A percentile compares a stretch with the other conserved stretches of the same genome.
phyloP scores from a whole-genome alignment of 2,329 filamentous ascomycete species.

The Calonectria montana region DNA sequence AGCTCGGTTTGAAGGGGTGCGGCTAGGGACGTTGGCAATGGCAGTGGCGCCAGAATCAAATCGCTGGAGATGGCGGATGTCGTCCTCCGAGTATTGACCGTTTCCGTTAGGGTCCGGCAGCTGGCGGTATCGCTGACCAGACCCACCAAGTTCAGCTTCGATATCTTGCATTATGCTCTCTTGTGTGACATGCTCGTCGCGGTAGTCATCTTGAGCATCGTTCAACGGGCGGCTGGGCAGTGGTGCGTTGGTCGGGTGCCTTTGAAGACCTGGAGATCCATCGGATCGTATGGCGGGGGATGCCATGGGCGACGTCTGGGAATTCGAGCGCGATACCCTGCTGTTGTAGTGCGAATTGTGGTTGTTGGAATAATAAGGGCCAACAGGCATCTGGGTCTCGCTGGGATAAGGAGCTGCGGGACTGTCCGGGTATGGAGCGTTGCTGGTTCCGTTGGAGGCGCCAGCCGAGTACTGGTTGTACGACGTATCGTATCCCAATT shows the following conservation, averaged over 20 bases:
- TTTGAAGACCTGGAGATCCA: constrained; percentile 59
- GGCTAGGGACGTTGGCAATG: constrained; percentile 40
- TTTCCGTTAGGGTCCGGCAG: constrained; percentile 54
- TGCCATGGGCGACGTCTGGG: constrained; percentile 59
- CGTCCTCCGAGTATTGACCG: constrained; percentile 59
- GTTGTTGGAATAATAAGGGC: constrained; percentile 62
- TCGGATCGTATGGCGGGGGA: constrained; percentile 57
- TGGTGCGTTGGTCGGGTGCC: constrained; percentile 70
- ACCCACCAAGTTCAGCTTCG: constrained; percentile 62
- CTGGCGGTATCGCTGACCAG: constrained; percentile 48
- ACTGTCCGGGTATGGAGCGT: constrained; percentile 47
- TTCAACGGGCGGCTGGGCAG: constrained; percentile 66
- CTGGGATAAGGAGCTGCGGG: constrained; percentile 64
- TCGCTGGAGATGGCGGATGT: constrained; percentile 59
- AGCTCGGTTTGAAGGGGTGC: constrained; percentile 34
- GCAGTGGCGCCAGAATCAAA: constrained; percentile 65
- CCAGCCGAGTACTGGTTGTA: constrained; percentile 52
- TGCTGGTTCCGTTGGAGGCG: constrained; percentile 53
- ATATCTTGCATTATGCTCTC: constrained; percentile 70
- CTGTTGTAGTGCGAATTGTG: constrained; percentile 58
- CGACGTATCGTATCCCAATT: constrained; percentile 52
- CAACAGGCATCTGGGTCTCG: constrained; percentile 64
- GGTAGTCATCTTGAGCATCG: constrained; percentile 49
- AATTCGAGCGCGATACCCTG: constrained; percentile 60
- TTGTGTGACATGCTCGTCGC: constrained; percentile 56